Conservation (phyloP, 805 yeast species). For the Isabelozyma heimii region DNA sequence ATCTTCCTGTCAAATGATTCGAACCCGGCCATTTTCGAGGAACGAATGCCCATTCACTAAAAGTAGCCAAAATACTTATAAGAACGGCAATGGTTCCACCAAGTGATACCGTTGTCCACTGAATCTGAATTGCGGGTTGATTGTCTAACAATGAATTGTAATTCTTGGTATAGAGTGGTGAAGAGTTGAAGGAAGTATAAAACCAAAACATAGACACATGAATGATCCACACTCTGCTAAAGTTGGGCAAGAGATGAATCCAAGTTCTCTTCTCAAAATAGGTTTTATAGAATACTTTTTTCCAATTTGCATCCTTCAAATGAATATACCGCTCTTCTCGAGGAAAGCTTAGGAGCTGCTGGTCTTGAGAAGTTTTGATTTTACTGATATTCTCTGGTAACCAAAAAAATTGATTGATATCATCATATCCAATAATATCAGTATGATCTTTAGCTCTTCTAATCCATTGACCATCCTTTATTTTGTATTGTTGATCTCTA, state of each 20-base stretch:
- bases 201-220: slow-evolving; percentile 53
- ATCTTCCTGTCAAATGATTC: slow-evolving; percentile 10
- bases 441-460: slow-evolving; percentile 71
- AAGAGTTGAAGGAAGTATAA: slow-evolving; percentile 49
- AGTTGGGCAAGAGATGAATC: slow-evolving; percentile 49
- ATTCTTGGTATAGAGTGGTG: slow-evolving; percentile 44
- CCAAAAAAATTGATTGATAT: slow-evolving; percentile 54
- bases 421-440: slow-evolving; percentile 57
- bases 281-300: slow-evolving; percentile 41
- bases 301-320: slow-evolving; percentile 39
- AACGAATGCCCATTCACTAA: slow-evolving; percentile 22
- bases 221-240: slow-evolving; percentile 53
- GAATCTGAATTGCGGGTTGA: slow-evolving; percentile 44
- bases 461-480: slow-evolving; percentile 49
- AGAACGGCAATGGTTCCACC: slow-evolving; percentile 44
- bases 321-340: slow-evolving; percentile 26
- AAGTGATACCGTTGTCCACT: slow-evolving; percentile 41
- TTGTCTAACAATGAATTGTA: slow-evolving; percentile 40
- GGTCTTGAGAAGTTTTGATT: slow-evolving; percentile 32
- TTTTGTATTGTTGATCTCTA: slow-evolving; percentile 61
- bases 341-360: slow-evolving; percentile 23
- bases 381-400: slow-evolving; percentile 32
- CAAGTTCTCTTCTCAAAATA: slow-evolving; percentile 48
- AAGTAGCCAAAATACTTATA: slow-evolving; percentile 21
- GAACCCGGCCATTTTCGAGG: slow-evolving; percentile 24